A percentile compares a stretch with the other conserved stretches of the same genome.
Conservation (phyloP, 345 rosid genomes). For the Barbarea vulgaris region DNA sequence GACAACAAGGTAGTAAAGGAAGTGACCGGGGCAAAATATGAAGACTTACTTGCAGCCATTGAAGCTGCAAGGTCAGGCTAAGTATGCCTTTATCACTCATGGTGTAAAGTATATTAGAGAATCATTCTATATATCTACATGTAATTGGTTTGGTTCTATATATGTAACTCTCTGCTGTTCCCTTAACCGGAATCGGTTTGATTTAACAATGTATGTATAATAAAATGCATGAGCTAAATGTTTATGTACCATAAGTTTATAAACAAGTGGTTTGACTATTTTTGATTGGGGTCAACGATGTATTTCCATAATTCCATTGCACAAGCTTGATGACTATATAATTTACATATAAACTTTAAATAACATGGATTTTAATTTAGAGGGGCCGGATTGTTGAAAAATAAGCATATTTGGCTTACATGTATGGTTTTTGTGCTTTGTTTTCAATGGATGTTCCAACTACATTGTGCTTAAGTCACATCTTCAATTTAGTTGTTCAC, state of each 20-base stretch:
- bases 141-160: conserved; percentile 28
- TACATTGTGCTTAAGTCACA: conserved; percentile 25
- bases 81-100: conserved; percentile 30
- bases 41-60: conserved; percentile 72
- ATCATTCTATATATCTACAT: conserved; percentile 10
- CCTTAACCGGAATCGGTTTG: conserved; percentile 6
- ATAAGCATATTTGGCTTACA: conserved; percentile 6
- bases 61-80: conserved; percentile 68
- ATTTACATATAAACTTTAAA: not conserved
- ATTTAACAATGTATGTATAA: conserved; percentile 16
- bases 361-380: not conserved
- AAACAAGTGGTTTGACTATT: not conserved
- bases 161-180: conserved; percentile 14
- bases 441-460: conserved; percentile 36
- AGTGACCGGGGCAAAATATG: conserved; percentile 81
- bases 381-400: not conserved
- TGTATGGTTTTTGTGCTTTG: conserved; percentile 27
- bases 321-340: conserved; percentile 5
- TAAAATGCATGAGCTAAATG: conserved; percentile 9
- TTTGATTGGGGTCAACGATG: not conserved
- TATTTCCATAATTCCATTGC: not conserved
- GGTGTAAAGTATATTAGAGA: conserved; percentile 35
- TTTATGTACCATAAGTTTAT: conserved; percentile 1
- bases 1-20: conserved; percentile 68
- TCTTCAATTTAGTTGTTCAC: conserved; percentile 37